Conservation (phyloP, 106 monocot species). For the Agapanthus africanus region DNA sequence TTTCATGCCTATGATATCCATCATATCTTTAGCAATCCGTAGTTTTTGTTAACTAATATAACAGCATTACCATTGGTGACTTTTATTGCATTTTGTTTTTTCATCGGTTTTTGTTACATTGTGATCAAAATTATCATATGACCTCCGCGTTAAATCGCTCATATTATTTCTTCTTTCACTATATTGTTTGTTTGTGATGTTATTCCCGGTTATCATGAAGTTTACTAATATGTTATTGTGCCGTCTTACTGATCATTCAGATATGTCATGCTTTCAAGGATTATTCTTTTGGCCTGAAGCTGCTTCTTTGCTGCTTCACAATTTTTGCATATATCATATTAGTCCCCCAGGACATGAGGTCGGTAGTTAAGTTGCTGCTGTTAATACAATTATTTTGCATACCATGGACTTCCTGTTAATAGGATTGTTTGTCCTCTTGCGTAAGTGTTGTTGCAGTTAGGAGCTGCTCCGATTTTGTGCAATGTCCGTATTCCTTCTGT, state of each 20-base stretch:
- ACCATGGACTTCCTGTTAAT: not conserved
- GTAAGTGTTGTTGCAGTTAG: constrained; percentile 87
- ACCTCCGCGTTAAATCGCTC: not conserved
- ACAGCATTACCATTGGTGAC: too few relatives aligned
- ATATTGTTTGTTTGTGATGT: not conserved
- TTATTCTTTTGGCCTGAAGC: constrained; percentile 71
- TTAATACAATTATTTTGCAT: not conserved
- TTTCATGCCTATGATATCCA: not conserved
- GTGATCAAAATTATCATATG: too few relatives aligned
- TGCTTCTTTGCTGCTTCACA: constrained; percentile 71
- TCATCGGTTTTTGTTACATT: too few relatives aligned
- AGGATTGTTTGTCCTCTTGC: constrained; percentile 19
- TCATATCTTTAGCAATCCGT: too few relatives aligned
- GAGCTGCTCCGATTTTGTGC: constrained; percentile 83
- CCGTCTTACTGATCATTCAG: constrained; percentile 19
- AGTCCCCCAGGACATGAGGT: constrained; percentile 90
- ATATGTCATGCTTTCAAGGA: constrained; percentile 86
- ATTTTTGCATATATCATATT: constrained; percentile 87
- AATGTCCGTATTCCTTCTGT: constrained; percentile 57
- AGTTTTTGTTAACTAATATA: too few relatives aligned
- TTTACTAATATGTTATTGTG: not conserved
- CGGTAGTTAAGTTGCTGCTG: constrained; percentile 21
- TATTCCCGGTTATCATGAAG: not conserved
- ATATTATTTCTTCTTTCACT: not conserved
- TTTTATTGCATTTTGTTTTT: not conserved